Conservation (phyloP, 106 monocot species). For the Dendrobium officinale region DNA sequence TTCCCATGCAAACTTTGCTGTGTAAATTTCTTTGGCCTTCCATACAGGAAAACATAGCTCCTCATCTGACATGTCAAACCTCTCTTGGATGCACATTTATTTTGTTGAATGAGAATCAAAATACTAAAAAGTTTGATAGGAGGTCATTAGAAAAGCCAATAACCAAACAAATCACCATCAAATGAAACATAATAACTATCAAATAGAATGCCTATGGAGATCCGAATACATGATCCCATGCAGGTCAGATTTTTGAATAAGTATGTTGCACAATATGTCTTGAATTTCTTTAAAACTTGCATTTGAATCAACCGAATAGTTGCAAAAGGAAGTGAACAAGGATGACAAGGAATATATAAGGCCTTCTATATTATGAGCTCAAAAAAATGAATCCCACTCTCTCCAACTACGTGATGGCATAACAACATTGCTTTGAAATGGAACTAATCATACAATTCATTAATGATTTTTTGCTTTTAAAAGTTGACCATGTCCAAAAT, state of each 20-base stretch:
- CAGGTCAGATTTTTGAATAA: slow-evolving; percentile 52
- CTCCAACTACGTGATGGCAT: slow-evolving; percentile 44
- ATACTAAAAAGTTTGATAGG: slow-evolving; percentile 7
- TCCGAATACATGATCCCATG: slow-evolving; percentile 83
- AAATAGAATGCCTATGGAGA: slow-evolving; percentile 44
- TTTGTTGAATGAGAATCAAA: slow-evolving; percentile 82
- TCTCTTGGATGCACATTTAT: slow-evolving; percentile 27
- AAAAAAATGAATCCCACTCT: slow-evolving; percentile 54
- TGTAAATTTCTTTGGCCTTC: slow-evolving; percentile 61
- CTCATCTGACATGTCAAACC: slow-evolving; percentile 23
- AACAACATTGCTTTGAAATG: slow-evolving; percentile 5
- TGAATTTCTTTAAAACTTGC: slow-evolving; percentile 47
- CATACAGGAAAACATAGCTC: slow-evolving; percentile 40
- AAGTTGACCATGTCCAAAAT: slow-evolving; percentile 32
- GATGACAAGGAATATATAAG: slow-evolving; percentile 78
- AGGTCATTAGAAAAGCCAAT: not conserved
- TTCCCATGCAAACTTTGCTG: slow-evolving; percentile 39
- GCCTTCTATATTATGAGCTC: slow-evolving; percentile 58
- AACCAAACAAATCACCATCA: not conserved
- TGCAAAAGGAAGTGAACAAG: slow-evolving; percentile 86
- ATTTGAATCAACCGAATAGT: slow-evolving; percentile 72
- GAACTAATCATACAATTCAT: not conserved
- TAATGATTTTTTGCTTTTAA: slow-evolving; percentile 30
- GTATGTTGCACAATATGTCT: slow-evolving; percentile 43
- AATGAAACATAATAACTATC: not conserved